These are phyloP conservation scores for Penicillium sp. DNA, from an alignment of 2,329 filamentous ascomycete genomes.

Conservation along the genomic window DNA sequence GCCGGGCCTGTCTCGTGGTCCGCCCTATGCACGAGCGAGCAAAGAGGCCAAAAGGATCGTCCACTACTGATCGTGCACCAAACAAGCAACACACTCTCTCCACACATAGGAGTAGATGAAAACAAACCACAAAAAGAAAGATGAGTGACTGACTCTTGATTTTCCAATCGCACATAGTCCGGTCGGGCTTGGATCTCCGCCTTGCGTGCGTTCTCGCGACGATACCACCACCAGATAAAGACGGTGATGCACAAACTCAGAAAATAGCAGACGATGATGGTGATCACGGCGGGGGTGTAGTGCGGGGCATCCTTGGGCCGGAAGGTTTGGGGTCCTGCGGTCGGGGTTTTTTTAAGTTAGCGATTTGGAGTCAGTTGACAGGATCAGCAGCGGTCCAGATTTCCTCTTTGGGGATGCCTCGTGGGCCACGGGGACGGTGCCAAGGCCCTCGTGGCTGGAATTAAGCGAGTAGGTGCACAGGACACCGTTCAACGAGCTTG, in stretches of 20 bases:
- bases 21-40: background rate
- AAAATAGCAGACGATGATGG: constrained; percentile 55
- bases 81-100: too few relatives aligned
- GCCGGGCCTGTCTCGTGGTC: background rate
- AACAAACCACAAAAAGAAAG: background rate
- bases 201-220: constrained; percentile 55
- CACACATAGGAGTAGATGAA: too few relatives aligned
- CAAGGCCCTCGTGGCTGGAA: too few relatives aligned
- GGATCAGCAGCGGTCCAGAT: too few relatives aligned
- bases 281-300: constrained; percentile 60
- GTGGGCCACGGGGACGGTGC: too few relatives aligned
- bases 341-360: background rate
- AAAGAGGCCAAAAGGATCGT: background rate
- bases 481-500: too few relatives aligned
- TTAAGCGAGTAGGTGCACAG: too few relatives aligned
- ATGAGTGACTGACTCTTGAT: constrained; percentile 53
- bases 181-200: constrained; percentile 46
- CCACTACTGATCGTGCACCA: too few relatives aligned
- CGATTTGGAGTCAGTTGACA: background rate
- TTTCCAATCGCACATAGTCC: constrained; percentile 56
- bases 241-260: constrained; percentile 49
- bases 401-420: background rate
- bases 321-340: constrained; percentile 51
- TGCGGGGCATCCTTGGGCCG: constrained; percentile 50
- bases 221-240: constrained; percentile 60